phyloP scores from a whole-genome alignment of 2,329 filamentous ascomycete species.

The Penicillium sp. region DNA sequence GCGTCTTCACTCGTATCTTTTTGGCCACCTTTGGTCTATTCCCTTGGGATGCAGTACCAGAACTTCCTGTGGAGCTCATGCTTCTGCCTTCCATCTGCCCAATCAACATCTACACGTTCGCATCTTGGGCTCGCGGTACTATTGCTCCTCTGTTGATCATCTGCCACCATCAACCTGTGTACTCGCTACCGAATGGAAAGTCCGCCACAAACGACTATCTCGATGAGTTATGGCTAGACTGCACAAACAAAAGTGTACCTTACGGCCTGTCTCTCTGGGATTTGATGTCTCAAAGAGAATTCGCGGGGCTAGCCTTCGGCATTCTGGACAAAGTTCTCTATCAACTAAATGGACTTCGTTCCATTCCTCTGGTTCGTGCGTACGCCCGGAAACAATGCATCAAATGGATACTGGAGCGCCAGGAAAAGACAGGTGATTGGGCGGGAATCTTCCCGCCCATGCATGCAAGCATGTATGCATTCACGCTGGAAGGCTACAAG shows the following conservation, averaged over 20 bases:
- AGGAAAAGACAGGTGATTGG: conserved; percentile 32
- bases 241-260: conserved; percentile 18
- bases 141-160: conserved; percentile 18
- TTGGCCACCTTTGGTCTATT: conserved; percentile 36
- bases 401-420: conserved; percentile 33
- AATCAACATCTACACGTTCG: conserved; percentile 32
- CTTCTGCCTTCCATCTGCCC: conserved; percentile 27
- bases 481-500: conserved; percentile 30
- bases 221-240: conserved; percentile 35
- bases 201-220: conserved; percentile 23
- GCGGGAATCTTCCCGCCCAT: conserved; percentile 31
- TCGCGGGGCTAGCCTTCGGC: conserved; percentile 4
- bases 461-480: conserved; percentile 26
- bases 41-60: conserved; percentile 33
- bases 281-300: neutral
- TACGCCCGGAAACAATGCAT: conserved; percentile 24
- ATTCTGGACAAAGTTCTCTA: conserved; percentile 19
- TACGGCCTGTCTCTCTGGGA: conserved; percentile 8
- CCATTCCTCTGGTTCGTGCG: conserved; percentile 6
- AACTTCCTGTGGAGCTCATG: conserved; percentile 36
- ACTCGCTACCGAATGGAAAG: conserved; percentile 26
- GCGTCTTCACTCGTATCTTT: conserved; percentile 32
- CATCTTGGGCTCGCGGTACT: conserved; percentile 20
- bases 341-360: conserved; percentile 15
- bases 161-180: conserved; percentile 32